Evolutionary conservation across 495 filamentous ascomycete genomes (phyloP).

Genomic region (Penicillium silybi): DNA sequence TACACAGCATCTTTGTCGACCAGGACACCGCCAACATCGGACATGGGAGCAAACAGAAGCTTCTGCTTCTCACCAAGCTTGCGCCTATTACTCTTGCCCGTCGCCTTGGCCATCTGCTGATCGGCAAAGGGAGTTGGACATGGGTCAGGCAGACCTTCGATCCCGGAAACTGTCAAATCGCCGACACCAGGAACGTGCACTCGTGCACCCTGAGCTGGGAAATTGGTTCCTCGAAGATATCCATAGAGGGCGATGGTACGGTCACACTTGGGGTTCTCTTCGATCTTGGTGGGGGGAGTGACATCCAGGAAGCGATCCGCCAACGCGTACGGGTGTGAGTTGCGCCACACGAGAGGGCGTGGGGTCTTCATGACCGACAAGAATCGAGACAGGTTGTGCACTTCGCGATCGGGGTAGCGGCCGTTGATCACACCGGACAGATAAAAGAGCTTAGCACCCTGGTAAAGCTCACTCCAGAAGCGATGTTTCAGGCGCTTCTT

Average conservation of each 20-base stretch:
- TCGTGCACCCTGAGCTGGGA: conserved; percentile 77
- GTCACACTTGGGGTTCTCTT: conserved; percentile 83
- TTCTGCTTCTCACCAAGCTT: conserved; percentile 93
- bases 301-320: conserved; percentile 93
- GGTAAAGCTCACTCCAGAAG: conserved; percentile 94
- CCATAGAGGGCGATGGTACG: conserved; percentile 87
- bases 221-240: conserved; percentile 94
- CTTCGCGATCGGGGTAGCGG: conserved; percentile 91
- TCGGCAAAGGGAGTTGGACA: conserved; percentile 92
- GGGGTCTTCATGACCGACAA: conserved; percentile 99
- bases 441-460: conserved; percentile 95
- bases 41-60: conserved; percentile 93
- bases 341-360: conserved; percentile 91
- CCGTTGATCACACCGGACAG: conserved; percentile 93
- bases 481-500: conserved; percentile 96
- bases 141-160: conserved; percentile 87
- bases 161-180: conserved; percentile 78
- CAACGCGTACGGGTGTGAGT: conserved; percentile 88
- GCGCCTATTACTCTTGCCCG: conserved; percentile 71
- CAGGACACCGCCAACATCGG: conserved; percentile 87
- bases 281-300: conserved; percentile 85
- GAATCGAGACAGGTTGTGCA: conserved; percentile 92
- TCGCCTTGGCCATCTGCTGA: conserved; percentile 73
- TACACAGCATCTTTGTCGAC: conserved; percentile 80
- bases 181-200: conserved; percentile 93